Base-by-base conservation (phyloP, 805 yeast species). In the Candida sphagnicola region DNA sequence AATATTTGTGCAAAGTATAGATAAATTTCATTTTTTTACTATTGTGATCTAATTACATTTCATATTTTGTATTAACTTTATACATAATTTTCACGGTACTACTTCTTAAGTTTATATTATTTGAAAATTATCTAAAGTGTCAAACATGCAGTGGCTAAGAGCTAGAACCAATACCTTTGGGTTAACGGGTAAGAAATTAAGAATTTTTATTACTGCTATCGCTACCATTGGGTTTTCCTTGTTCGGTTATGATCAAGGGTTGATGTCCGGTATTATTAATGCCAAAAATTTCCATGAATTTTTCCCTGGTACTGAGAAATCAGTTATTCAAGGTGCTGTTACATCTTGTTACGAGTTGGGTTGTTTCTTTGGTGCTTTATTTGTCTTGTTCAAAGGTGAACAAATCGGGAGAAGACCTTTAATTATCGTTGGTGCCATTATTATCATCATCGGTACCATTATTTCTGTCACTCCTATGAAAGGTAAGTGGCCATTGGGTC, bases 341-440 rank as follows among this genome's bases (percentile, higher is more conserved):
- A 77, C 82, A 3, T 61, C 83, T 2, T 77, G 80, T 64, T 82
- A 82, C 58, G 85, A 80, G 56, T 51, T 84, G 31, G 95, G 93
- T 28, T 69, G 72, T 56, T 67, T 68, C 56, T 60, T 66, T 45
- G 75, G 75, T 47, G 73, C 72, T 8, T 41, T 67, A 29, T 62
- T 61, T 35, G 70, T 68, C 5, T 56, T 66, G 42, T 51, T 62
- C 48, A 48, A 54, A 31, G 72, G 72, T 54, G 75, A 69, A 28
- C 47, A 42, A 28, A 47, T 49, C 34, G 75, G 75, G 37, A 65
- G 75, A 60, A 65, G 68, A 53, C 67, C 70, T 4, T 54, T 64
- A 45, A 54, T 69, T 33, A 42, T 61, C 31, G 32, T 49, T 26
- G 74, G 73, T 38, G 60, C 70, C 32, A 39, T 64, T 3, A 61